phyloP scores from a whole-genome alignment of 108 stramenopile species.

The Pseudonitzschia pungens region DNA sequence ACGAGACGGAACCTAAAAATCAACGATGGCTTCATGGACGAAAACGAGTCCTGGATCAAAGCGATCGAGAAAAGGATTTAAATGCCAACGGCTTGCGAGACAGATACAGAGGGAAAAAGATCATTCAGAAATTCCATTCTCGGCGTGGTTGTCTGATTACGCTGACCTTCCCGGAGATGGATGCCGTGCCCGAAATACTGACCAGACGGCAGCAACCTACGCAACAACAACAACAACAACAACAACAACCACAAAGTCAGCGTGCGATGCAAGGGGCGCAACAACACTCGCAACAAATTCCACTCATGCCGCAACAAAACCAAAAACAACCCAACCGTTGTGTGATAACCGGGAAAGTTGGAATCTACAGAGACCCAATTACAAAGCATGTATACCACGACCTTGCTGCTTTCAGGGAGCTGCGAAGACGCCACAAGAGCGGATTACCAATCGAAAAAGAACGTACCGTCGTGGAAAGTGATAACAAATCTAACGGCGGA shows the following conservation, averaged over 20 bases:
- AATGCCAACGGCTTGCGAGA: conserved; percentile 25
- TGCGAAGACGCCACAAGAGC: conserved; percentile 59
- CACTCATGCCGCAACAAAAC: neutral
- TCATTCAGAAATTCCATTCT: conserved; percentile 59
- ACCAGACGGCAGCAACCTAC: conserved; percentile 22
- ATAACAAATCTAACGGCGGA: neutral
- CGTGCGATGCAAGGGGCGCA: neutral
- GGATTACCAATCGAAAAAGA: conserved; percentile 45
- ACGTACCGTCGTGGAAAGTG: neutral
- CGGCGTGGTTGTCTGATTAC: conserved; percentile 72
- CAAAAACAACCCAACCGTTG: conserved; percentile 31
- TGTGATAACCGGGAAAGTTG: conserved; percentile 77
- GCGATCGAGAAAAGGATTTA: conserved; percentile 28
- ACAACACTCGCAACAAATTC: neutral
- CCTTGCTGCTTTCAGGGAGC: conserved; percentile 68
- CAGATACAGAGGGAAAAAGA: conserved; percentile 29
- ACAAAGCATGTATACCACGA: conserved; percentile 66
- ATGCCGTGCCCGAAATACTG: conserved; percentile 72
- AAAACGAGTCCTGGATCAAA: conserved; percentile 57
- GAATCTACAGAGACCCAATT: conserved; percentile 72
- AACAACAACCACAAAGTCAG: conserved; percentile 1
- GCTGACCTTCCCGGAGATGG: conserved; percentile 85
- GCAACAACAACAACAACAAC: conserved; percentile 2
- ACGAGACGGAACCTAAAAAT: conserved; percentile 76
- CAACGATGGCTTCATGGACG: conserved; percentile 66